phyloP scores from a whole-genome alignment of 805 yeast genomes.

The Monosporozyma servazzii region DNA sequence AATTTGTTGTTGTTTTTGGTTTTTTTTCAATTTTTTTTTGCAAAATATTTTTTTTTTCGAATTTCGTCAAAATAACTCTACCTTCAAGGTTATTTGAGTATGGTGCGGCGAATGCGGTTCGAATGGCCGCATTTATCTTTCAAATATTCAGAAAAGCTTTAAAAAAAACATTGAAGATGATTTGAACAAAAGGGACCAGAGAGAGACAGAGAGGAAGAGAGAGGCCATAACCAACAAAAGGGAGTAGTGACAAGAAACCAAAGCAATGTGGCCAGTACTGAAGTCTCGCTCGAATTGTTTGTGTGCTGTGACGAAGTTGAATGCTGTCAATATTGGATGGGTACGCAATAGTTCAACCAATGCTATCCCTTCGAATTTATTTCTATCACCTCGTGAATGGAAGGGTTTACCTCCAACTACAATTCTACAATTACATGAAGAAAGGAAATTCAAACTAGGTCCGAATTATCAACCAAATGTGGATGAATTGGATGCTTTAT shows the following conservation, averaged over 20 bases:
- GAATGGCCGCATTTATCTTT: background rate
- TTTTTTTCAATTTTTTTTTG: background rate
- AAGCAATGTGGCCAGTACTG: background rate
- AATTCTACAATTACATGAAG: conserved; percentile 50
- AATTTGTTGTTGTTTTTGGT: background rate
- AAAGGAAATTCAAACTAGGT: conserved; percentile 49
- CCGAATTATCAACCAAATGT: conserved; percentile 39
- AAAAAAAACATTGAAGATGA: background rate
- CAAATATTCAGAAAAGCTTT: background rate
- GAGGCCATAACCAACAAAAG: too few relatives aligned
- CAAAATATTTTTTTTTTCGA: too few relatives aligned
- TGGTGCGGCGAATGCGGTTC: background rate
- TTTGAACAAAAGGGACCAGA: background rate
- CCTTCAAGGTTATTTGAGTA: background rate
- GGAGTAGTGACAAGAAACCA: too few relatives aligned
- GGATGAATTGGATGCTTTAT: conserved; percentile 48
- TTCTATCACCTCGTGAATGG: conserved; percentile 63
- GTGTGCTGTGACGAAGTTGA: background rate
- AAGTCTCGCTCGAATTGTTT: background rate
- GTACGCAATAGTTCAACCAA: background rate
- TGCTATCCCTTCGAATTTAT: conserved; percentile 19
- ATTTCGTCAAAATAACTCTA: background rate
- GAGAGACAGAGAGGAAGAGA: too few relatives aligned
- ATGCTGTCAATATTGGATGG: background rate
- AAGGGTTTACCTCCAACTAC: conserved; percentile 54